phyloP scores from a whole-genome alignment of 768 basidiomycete genomes.

The Trametes coccinea region DNA sequence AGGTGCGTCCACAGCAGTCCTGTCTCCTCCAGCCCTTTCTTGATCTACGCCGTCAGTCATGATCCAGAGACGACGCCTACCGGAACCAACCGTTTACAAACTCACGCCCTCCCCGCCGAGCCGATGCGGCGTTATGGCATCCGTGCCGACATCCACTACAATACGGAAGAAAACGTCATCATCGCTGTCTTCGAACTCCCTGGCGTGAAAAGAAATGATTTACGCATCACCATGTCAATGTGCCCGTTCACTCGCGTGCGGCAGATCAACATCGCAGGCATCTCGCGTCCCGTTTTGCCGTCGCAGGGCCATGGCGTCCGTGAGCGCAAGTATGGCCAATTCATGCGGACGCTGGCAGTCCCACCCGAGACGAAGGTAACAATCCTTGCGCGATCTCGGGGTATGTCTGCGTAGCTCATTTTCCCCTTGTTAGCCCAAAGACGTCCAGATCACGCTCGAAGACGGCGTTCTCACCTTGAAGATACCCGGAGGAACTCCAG shows the following conservation, averaged over 20 bases:
- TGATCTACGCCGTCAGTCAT: conserved; percentile 13
- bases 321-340: conserved; percentile 57
- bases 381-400: conserved; percentile 16
- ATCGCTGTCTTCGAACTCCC: conserved; percentile 69
- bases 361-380: conserved; percentile 58
- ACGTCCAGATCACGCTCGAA: conserved; percentile 55
- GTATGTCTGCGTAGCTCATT: conserved; percentile 8
- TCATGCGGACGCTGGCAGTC: conserved; percentile 53
- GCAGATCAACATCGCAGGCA: conserved; percentile 59
- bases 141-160: conserved; percentile 63
- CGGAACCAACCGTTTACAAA: not conserved
- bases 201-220: conserved; percentile 57
- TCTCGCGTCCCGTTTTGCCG: conserved; percentile 42
- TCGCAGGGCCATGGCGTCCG: conserved; percentile 37
- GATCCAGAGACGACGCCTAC: conserved; percentile 11
- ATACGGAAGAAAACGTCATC: conserved; percentile 49
- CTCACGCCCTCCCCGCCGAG: not conserved
- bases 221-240: conserved; percentile 60
- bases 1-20: conserved; percentile 8
- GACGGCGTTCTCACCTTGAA: conserved; percentile 62
- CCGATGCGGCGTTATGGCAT: conserved; percentile 43
- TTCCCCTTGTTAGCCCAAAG: conserved; percentile 44
- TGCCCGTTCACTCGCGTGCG: conserved; percentile 62
- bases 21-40: not conserved
- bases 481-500: conserved; percentile 51